Base-by-base conservation (phyloP, 306 rosid species). In the Crataegus laevigata region DNA sequence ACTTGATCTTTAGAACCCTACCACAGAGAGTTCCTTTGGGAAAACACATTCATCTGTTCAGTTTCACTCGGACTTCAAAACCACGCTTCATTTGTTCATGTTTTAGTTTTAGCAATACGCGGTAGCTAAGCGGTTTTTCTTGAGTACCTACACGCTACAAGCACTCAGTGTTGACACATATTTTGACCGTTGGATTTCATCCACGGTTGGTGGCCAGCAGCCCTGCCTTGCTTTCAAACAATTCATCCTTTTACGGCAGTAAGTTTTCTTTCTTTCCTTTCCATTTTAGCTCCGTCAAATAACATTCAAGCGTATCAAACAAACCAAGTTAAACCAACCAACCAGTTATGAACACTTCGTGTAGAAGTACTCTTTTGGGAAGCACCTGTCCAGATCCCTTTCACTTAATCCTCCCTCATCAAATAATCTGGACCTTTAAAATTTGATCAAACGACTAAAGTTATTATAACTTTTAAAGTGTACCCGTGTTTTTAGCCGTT, bases 191-290 rank as follows among this genome's bases (percentile, higher is more conserved):
- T 47, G 6, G 21, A 47, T 47, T 47, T 15, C 19, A 47, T 10
- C 12, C 12, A 40, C 43, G 43, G 43, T 9, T 40, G 43, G 43
- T 14, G n/a, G 34, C 38, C 40, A 21, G 11, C 28, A 47, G 18
- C 36, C 59, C 70, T 60, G 64, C 59, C 26, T 76, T 45, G 70
- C 79, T 29, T 77, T 65, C 11, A 75, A 6, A 45, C 66, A 29
- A 65, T 75, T 77, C 75, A 54, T 18, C 50, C 79, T n/a, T 71
- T 57, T 29, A 19, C 15, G 14, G 66, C 25, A 57, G 65, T 18
- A 74, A 64, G 70, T 34, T 22, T 19, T 4, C 45, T 8, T 40
- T 40, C 19, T 38, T 15, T 7, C 12, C 22, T 28, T 45, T 73
- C 9, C 43, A 38, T 22, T 17, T 29, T 59, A 36, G 40, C 42